Evolutionary conservation across 768 basidiomycete genomes (phyloP).

Genomic region (Mycena epipterygia): DNA sequence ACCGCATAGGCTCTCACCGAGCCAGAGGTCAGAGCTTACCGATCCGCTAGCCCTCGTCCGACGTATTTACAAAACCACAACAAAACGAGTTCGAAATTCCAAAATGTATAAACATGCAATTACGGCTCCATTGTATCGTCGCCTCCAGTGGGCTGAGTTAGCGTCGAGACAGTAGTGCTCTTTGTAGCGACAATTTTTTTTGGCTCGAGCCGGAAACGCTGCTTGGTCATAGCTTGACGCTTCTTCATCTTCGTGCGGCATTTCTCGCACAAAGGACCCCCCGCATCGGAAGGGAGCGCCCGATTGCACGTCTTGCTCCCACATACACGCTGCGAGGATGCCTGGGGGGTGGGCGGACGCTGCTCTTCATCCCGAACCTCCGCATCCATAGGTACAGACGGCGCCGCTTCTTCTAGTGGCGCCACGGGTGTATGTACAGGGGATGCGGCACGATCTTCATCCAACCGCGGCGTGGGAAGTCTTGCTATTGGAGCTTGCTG

Average conservation of each 20-base stretch:
- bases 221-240: conserved; percentile 57
- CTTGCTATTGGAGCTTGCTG: neutral
- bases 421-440: neutral
- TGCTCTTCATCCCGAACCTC: neutral
- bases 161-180: neutral
- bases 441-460: neutral
- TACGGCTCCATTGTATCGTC: neutral
- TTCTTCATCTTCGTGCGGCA: conserved; percentile 62
- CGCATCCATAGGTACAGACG: conserved; percentile 1
- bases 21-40: too few species aligned
- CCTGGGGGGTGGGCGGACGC: neutral
- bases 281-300: conserved; percentile 39
- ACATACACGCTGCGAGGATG: conserved; percentile 41
- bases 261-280: conserved; percentile 56
- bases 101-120: neutral
- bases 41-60: too few species aligned
- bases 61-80: too few species aligned
- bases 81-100: too few species aligned
- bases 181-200: conserved; percentile 34
- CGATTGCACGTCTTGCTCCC: conserved; percentile 57
- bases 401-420: neutral
- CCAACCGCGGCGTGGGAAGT: neutral
- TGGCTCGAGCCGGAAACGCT: conserved; percentile 61
- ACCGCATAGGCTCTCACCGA: too few species aligned
- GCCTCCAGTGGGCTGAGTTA: neutral